These are phyloP conservation scores for Botrytis cinerea DNA, from an alignment of 2,329 filamentous ascomycete species.

Conservation along the genomic window DNA sequence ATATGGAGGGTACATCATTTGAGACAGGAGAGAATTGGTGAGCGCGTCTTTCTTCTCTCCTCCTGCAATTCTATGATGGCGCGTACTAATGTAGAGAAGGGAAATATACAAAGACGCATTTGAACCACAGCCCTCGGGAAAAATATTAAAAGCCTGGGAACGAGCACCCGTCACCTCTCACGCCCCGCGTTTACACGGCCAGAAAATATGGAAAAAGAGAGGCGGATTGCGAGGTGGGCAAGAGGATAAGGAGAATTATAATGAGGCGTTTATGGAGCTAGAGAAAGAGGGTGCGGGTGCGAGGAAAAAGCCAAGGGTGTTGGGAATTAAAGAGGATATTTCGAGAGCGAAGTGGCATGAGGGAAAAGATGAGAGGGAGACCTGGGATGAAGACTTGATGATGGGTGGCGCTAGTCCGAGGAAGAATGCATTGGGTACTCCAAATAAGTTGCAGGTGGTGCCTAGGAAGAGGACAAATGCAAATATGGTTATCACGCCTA, in stretches of 20 bases:
- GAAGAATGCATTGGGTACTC: slow-evolving; percentile 28
- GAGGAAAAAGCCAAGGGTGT: slow-evolving; percentile 43
- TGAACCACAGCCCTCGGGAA: slow-evolving; percentile 30
- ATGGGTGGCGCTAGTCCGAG: slow-evolving; percentile 24
- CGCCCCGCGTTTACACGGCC: slow-evolving; percentile 39
- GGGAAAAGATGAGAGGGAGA: slow-evolving; percentile 11
- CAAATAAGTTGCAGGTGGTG: slow-evolving; percentile 23
- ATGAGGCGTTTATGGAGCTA: slow-evolving; percentile 41
- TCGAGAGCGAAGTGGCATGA: slow-evolving; percentile 41
- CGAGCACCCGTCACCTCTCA: slow-evolving; percentile 39
- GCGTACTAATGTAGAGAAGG: slow-evolving; percentile 27
- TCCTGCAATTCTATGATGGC: not conserved
- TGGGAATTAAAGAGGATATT: slow-evolving; percentile 40
- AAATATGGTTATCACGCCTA: slow-evolving; percentile 40
- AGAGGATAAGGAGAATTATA: slow-evolving; percentile 34
- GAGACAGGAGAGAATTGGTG: slow-evolving; percentile 24
- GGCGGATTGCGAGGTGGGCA: slow-evolving; percentile 19
- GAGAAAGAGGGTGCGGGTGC: slow-evolving; percentile 40
- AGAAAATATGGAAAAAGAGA: slow-evolving; percentile 42
- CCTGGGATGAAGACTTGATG: slow-evolving; percentile 1
- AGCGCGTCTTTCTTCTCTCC: slow-evolving; percentile 26
- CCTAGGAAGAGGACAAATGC: slow-evolving; percentile 41
- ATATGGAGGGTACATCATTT: slow-evolving; percentile 16
- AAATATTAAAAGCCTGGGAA: slow-evolving; percentile 37
- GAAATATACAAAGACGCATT: slow-evolving; percentile 39